Evolutionary conservation across 2,329 filamentous ascomycete species (phyloP), one percentile per base, ranked within the genome.

Genomic region (Metarhizium sp.): DNA sequence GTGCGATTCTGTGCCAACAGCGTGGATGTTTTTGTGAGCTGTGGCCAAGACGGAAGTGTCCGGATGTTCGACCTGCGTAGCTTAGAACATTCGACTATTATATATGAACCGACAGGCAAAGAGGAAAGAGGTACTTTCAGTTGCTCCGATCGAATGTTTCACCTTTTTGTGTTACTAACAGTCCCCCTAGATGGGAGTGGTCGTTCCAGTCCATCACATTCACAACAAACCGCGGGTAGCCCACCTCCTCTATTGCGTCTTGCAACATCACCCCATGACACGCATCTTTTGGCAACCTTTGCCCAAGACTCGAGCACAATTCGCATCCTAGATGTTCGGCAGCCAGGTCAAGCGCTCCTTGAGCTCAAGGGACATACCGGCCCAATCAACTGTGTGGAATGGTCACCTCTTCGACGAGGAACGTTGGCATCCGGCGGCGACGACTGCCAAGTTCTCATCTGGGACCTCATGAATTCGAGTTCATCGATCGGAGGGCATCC

Each of bases 31-130:
- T 99, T 99, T 69, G 94, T 97, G 36, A 96, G 90, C 70, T 99
- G 94, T 69, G 94, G 94, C 52, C 92, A 95, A 55, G 94, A 99
- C 68, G 94, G 94, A 43, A 97, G 92, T 69, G 94, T 99, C 30
- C 85, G 94, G 63, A 99, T 99, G 94, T 99, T 99, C 72, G 94
- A 99, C 71, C 77, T 99, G 58, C 84, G 94, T 66, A 97, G 92
- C 70, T 75, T 99, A 53, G 94, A 99, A 69, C 94, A 99, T 70
- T 96, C 92, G 61, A 99, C 94, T 52, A 99, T 99, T 69, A 99
- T 99, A 60, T 99, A 99, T 69, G 94, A 99, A 71, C 94, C 94
- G 4, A 92, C 90, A 0, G 88, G 91, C 62, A 96, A 96, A 73
- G 85, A 87, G 59, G 83, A 86, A 48, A 75, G 82, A 76, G 80